These are phyloP conservation scores for Taphrina wiesneri DNA, from an alignment of 1,139 yeast genomes.

Conservation along the genomic window DNA sequence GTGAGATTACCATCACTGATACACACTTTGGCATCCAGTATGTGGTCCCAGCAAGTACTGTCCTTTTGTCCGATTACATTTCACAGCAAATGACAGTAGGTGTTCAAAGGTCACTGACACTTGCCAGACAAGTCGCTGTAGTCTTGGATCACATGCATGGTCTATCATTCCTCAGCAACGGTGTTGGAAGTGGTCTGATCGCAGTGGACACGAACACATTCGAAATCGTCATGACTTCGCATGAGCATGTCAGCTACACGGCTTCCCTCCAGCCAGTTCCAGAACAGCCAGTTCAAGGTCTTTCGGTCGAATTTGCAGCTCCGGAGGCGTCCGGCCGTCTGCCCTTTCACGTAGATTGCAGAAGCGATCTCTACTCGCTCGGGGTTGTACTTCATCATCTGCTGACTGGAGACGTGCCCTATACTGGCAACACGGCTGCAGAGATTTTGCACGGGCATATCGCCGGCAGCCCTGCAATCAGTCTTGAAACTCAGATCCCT, in stretches of 20 bases:
- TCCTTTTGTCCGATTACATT: background rate
- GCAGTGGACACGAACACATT: background rate
- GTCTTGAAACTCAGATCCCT: conserved; percentile 49
- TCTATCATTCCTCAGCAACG: background rate
- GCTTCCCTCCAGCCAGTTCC: background rate
- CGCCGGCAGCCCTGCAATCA: conserved; percentile 51
- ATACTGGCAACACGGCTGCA: conserved; percentile 51
- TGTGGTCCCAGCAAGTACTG: background rate
- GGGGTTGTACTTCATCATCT: conserved; percentile 58
- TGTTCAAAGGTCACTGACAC: background rate
- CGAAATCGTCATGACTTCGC: background rate
- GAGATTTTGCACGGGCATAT: conserved; percentile 52
- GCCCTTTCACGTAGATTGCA: conserved; percentile 51
- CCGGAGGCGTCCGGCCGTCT: conserved; percentile 47
- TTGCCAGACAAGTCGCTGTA: background rate
- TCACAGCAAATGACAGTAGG: background rate
- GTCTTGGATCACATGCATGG: background rate
- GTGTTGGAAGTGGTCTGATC: background rate
- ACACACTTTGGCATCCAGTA: background rate
- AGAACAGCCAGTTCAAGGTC: background rate
- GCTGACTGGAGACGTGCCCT: conserved; percentile 53
- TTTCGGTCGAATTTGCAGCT: background rate
- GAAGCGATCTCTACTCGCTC: conserved; percentile 56
- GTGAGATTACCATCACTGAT: background rate
- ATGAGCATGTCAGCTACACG: background rate